Percentiles rank a stretch among this genome's conserved stretches.
Evolutionary conservation across 148 eudicot species (phyloP).

Genomic region (Vaccinium vitisidaea): DNA sequence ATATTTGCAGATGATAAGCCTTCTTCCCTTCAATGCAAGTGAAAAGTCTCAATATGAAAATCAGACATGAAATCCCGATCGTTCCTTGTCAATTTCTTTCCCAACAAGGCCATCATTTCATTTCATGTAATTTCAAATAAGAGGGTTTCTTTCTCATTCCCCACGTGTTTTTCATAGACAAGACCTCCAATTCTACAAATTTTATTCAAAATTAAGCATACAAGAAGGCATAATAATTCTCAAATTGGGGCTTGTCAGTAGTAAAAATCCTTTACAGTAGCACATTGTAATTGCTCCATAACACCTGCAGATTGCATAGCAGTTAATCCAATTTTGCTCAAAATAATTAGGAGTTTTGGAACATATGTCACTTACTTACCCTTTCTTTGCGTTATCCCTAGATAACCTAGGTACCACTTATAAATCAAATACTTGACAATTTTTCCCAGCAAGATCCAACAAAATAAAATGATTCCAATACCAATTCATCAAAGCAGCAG

Average conservation of each 20-base stretch:
- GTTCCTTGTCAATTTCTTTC: background rate
- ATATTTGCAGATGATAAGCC: background rate
- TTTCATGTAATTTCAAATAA: background rate
- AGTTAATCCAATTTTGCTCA: background rate
- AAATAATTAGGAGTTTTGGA: background rate
- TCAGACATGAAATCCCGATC: background rate
- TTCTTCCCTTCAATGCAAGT: background rate
- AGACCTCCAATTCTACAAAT: background rate
- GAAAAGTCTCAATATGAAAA: background rate
- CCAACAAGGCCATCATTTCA: background rate
- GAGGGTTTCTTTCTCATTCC: background rate
- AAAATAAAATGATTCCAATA: background rate
- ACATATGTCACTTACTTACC: background rate
- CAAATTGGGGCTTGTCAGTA: background rate
- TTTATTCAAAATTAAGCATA: background rate
- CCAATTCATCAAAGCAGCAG: conserved; percentile 4
- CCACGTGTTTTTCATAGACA: background rate
- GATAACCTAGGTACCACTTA: background rate
- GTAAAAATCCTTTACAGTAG: background rate
- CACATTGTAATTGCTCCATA: background rate
- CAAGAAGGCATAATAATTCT: background rate
- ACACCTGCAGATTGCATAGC: background rate
- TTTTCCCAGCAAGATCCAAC: background rate
- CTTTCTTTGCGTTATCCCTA: background rate
- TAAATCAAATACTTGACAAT: background rate